phyloP scores from a whole-genome alignment of 2,329 filamentous ascomycete genomes.

The Atkinsonella texensis region DNA sequence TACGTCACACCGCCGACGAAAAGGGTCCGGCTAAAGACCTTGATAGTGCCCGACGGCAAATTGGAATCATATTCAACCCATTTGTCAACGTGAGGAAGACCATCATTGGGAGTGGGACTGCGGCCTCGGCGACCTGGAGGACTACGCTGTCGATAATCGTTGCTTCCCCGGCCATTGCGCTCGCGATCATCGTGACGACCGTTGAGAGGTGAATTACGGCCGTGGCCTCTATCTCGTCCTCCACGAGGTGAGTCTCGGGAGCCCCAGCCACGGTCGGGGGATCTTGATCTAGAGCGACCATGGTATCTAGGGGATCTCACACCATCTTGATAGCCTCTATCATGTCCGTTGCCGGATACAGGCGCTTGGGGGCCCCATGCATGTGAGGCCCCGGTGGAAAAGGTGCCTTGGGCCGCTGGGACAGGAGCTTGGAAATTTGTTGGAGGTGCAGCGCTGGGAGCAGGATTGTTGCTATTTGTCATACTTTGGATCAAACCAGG shows the following conservation, averaged over 20 bases:
- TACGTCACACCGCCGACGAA: slow-evolving; percentile 93
- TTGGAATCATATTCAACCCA: slow-evolving; percentile 68
- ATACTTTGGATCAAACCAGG: slow-evolving; percentile 44
- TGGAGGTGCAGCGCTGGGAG: slow-evolving; percentile 22
- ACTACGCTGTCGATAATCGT: slow-evolving; percentile 80
- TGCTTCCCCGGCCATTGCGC: slow-evolving; percentile 38
- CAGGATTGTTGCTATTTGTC: slow-evolving; percentile 24
- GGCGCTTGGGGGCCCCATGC: slow-evolving; percentile 19
- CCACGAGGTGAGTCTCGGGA: slow-evolving; percentile 52
- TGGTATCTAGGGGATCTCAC: slow-evolving; percentile 50
- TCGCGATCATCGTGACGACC: slow-evolving; percentile 37
- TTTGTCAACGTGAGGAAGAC: slow-evolving; percentile 37
- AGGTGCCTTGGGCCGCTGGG: slow-evolving; percentile 31
- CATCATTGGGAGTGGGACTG: slow-evolving; percentile 43
- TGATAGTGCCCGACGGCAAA: slow-evolving; percentile 68
- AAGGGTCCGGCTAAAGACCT: slow-evolving; percentile 86
- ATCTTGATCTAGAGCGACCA: slow-evolving; percentile 63
- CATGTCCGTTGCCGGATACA: slow-evolving; percentile 37
- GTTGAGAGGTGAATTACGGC: slow-evolving; percentile 46
- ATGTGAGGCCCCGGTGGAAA: slow-evolving; percentile 21
- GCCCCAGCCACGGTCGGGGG: slow-evolving; percentile 64
- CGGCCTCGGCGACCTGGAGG: slow-evolving; percentile 57
- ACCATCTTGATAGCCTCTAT: slow-evolving; percentile 43
- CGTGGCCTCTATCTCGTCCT: slow-evolving; percentile 57
- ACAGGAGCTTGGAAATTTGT: slow-evolving; percentile 26